Conservation (phyloP, 2,329 filamentous ascomycete species). For the Biscogniauxia sp. region DNA sequence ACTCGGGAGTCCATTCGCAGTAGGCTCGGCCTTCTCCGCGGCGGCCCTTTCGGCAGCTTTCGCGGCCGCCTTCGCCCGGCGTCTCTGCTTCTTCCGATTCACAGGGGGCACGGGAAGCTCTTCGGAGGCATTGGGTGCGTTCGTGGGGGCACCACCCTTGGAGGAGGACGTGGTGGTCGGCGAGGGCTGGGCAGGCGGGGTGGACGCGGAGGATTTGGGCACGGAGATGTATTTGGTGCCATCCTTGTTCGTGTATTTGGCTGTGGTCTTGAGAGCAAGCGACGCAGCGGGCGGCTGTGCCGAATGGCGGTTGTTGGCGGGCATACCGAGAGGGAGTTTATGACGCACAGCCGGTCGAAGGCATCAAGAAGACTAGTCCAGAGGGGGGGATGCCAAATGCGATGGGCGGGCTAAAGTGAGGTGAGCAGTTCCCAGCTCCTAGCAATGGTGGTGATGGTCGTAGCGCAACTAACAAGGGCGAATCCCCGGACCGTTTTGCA, state of each 20-base stretch:
- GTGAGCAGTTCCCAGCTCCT: not conserved
- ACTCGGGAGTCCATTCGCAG: slow-evolving; percentile 41
- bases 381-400: slow-evolving; percentile 12
- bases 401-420: slow-evolving; percentile 12
- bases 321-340: slow-evolving; percentile 37
- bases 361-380: slow-evolving; percentile 19
- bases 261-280: slow-evolving; percentile 49
- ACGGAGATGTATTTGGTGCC: slow-evolving; percentile 68
- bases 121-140: slow-evolving; percentile 24
- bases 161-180: slow-evolving; percentile 43
- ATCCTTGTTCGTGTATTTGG: slow-evolving; percentile 67
- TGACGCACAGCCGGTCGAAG: slow-evolving; percentile 21
- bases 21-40: slow-evolving; percentile 44
- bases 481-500: not conserved
- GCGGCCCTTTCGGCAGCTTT: slow-evolving; percentile 68
- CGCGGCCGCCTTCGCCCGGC: slow-evolving; percentile 79
- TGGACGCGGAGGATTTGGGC: slow-evolving; percentile 51
- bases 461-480: not conserved
- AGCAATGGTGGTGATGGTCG: too few species aligned
- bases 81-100: slow-evolving; percentile 95
- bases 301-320: slow-evolving; percentile 52
- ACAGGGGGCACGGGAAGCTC: slow-evolving; percentile 48
- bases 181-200: slow-evolving; percentile 54
- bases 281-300: slow-evolving; percentile 49
- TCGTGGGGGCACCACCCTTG: slow-evolving; percentile 34